phyloP scores from a whole-genome alignment of 2,329 filamentous ascomycete genomes.

The Exophiala alcalophila region DNA sequence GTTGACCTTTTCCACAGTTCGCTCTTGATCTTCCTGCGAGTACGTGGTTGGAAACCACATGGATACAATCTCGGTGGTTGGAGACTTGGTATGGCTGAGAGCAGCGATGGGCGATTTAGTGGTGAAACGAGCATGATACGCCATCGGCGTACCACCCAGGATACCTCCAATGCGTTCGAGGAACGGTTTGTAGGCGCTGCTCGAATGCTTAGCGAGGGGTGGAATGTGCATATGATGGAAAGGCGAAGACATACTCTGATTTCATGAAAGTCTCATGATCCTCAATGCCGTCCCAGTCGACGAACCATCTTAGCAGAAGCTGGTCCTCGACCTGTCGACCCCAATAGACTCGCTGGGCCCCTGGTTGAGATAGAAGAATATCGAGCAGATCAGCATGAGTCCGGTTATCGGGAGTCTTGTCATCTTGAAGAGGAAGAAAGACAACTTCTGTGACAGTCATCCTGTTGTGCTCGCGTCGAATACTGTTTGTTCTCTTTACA shows the following conservation, averaged over 20 bases:
- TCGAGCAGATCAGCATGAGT: conserved; percentile 19
- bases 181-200: conserved; percentile 28
- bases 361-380: conserved; percentile 27
- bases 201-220: neutral
- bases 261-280: conserved; percentile 29
- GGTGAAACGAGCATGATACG: conserved; percentile 26
- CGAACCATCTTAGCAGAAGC: conserved; percentile 25
- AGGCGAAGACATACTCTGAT: conserved; percentile 11
- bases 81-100: conserved; percentile 22
- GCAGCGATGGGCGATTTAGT: conserved; percentile 27
- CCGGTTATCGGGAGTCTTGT: conserved; percentile 24
- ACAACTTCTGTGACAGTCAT: conserved; percentile 31
- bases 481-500: neutral
- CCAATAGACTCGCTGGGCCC: conserved; percentile 28
- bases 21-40: conserved; percentile 17
- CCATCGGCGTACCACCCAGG: conserved; percentile 13
- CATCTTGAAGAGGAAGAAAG: conserved; percentile 23
- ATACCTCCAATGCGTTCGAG: conserved; percentile 23
- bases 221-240: neutral
- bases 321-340: conserved; percentile 30
- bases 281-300: conserved; percentile 31
- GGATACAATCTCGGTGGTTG: conserved; percentile 26
- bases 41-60: conserved; percentile 24
- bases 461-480: neutral
- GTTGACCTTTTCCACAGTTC: conserved; percentile 12